These are phyloP conservation scores for Elaeis oleifera DNA, from an alignment of 202 grass and related monocot genomes.

Conservation along the genomic window DNA sequence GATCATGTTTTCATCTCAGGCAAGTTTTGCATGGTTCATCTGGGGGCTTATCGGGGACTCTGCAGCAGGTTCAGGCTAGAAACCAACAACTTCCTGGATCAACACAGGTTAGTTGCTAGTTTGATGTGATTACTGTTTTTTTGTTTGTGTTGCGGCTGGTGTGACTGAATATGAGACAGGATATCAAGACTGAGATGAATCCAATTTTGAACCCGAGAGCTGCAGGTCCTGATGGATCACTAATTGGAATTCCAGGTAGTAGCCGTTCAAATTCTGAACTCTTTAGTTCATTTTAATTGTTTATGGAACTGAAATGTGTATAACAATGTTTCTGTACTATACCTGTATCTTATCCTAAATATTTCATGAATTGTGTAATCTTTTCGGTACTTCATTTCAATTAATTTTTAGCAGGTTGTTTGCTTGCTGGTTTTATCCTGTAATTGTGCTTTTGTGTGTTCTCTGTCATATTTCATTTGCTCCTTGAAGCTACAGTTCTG, in stretches of 20 bases:
- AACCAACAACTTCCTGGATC: conserved; percentile 78
- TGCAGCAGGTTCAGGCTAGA: conserved; percentile 85
- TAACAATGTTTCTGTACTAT: too few species aligned
- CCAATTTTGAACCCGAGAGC: conserved; percentile 66
- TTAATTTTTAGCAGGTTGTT: too few species aligned
- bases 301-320: too few species aligned
- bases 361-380: too few species aligned
- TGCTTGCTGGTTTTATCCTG: too few species aligned
- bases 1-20: conserved; percentile 20
- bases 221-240: conserved; percentile 69
- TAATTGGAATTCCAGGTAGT: conserved; percentile 87
- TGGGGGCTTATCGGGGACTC: conserved; percentile 69
- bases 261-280: conserved; percentile 7
- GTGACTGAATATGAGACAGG: conserved; percentile 41
- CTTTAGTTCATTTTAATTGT: conserved; percentile 1
- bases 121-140: conserved; percentile 8
- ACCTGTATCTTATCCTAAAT: too few species aligned
- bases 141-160: conserved; percentile 10
- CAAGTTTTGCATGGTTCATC: conserved; percentile 81
- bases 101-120: conserved; percentile 39
- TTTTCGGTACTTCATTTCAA: too few species aligned
- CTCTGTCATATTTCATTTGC: too few species aligned
- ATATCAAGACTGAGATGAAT: conserved; percentile 93
- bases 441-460: too few species aligned
- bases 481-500: too few species aligned